These are phyloP conservation scores for Cunninghamia lanceolata DNA, from an alignment of 75 land plant genomes.

Conservation along the genomic window DNA sequence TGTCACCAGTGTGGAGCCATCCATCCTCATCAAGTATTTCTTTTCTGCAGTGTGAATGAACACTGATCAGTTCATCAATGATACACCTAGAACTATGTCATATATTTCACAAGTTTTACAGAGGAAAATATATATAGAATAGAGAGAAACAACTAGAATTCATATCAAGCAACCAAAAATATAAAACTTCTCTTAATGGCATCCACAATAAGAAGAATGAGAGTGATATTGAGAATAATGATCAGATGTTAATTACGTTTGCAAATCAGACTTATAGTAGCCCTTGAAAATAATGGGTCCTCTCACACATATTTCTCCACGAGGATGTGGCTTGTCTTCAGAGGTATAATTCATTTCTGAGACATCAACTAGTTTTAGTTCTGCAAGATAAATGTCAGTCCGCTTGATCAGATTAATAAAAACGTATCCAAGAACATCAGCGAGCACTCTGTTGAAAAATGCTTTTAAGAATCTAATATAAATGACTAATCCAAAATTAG, in stretches of 20 bases:
- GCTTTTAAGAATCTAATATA: neutral
- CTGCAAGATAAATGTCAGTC: conserved; percentile 35
- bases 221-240: conserved; percentile 2
- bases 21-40: conserved; percentile 92
- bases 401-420: neutral
- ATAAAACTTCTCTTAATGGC: neutral
- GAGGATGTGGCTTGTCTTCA: conserved; percentile 83
- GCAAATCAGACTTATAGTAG: conserved; percentile 87
- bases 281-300: conserved; percentile 95
- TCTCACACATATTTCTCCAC: conserved; percentile 95
- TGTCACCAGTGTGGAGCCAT: conserved; percentile 98
- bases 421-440: neutral
- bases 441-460: neutral
- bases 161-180: neutral
- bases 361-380: conserved; percentile 92
- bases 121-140: neutral
- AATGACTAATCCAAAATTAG: neutral
- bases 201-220: neutral
- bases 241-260: conserved; percentile 36
- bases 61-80: neutral
- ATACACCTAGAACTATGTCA: neutral
- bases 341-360: conserved; percentile 96
- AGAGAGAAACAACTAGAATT: neutral
- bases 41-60: conserved; percentile 37
- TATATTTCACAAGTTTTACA: neutral